Conservation (phyloP, 257 asterid genomes). For the Lycium barbarum region DNA sequence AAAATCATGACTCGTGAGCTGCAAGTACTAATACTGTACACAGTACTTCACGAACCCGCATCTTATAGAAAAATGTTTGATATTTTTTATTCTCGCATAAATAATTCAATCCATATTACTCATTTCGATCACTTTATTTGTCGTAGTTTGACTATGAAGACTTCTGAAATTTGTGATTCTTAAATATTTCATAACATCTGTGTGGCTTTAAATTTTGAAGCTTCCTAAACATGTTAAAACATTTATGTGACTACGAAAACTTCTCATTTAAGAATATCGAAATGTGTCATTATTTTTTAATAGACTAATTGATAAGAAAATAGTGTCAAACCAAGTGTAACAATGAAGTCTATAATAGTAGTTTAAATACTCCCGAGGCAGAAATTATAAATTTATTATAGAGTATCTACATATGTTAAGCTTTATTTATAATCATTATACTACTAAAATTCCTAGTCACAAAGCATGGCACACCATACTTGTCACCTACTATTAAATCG, state of each 20-base stretch:
- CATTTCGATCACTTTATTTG: not conserved
- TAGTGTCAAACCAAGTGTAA: not conserved
- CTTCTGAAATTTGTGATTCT: not conserved
- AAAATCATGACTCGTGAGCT: no score
- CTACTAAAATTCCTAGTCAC: not conserved
- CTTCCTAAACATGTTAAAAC: not conserved
- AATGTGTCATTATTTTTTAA: not conserved
- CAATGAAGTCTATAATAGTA: not conserved
- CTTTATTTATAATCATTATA: no score
- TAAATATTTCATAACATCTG: not conserved
- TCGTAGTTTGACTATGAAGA: no score
- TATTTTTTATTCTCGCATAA: not conserved
- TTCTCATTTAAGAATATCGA: not conserved
- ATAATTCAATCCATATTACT: not conserved
- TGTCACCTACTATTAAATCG: not conserved
- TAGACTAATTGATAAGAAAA: not conserved
- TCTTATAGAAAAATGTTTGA: not conserved
- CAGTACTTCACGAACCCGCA: not conserved
- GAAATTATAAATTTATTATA: not conserved
- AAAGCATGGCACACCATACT: constrained; percentile 16
- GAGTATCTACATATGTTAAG: not conserved
- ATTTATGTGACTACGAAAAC: not conserved
- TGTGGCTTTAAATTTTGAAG: not conserved
- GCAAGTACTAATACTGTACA: no score
- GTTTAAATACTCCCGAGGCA: not conserved